Evolutionary conservation across 192 early-diverging fungal genomes (phyloP).

Genomic region (Rhizoclosmatium sp.): DNA sequence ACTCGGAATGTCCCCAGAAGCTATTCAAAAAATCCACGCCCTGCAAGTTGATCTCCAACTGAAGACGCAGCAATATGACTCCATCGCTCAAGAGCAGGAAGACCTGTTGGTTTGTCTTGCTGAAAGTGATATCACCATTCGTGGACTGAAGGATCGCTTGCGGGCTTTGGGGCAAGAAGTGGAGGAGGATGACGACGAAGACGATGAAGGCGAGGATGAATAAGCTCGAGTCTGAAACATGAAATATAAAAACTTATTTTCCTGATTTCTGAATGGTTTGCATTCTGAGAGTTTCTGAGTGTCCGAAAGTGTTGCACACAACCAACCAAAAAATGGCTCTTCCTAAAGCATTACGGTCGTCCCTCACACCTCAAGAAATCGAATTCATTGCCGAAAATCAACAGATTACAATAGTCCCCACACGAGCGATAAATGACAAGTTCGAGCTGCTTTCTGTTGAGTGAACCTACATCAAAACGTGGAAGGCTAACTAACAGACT

Average conservation of each 20-base stretch:
- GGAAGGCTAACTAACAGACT: neutral
- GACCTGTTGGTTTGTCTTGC: conserved; percentile 84
- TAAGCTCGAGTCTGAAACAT: neutral
- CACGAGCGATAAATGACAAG: conserved; percentile 66
- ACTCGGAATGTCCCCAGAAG: neutral
- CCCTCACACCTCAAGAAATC: conserved; percentile 80
- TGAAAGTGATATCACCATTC: conserved; percentile 79
- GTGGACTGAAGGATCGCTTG: conserved; percentile 54
- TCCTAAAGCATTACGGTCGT: conserved; percentile 31
- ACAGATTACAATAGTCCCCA: conserved; percentile 75
- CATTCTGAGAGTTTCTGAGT: no score
- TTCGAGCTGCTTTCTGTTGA: conserved; percentile 79
- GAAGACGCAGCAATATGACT: conserved; percentile 22
- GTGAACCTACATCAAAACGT: neutral
- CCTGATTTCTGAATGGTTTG: no score
- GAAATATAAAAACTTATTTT: no score
- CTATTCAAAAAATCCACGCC: neutral
- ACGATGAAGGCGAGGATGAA: conserved; percentile 44
- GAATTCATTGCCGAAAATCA: conserved; percentile 89
- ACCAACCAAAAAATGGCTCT: conserved; percentile 37
- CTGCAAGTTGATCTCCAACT: conserved; percentile 14
- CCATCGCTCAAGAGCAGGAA: conserved; percentile 76
- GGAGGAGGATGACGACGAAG: conserved; percentile 62
- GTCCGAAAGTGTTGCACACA: no score
- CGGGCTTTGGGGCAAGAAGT: conserved; percentile 44